Evolutionary conservation across 2,329 filamentous ascomycete species (phyloP), one percentile per base, ranked within the genome.

Genomic region (Colletotrichum sp.): DNA sequence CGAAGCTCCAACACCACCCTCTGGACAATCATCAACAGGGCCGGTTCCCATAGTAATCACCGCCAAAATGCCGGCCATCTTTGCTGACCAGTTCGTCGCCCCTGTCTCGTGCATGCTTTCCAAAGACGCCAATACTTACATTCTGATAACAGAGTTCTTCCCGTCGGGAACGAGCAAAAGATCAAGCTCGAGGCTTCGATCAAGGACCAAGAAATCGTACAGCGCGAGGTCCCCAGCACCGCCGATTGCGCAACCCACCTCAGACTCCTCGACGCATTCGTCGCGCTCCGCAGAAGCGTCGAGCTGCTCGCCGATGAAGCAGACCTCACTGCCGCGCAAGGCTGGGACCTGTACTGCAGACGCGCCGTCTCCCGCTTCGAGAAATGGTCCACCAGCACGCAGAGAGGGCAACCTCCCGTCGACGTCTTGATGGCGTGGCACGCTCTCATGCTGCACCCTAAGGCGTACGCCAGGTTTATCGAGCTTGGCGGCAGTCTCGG

Each of bases 241-340:
- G 75, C 76, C 15, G 78, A 81, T 24, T 92, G 90, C 79, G 88
- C 90, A 28, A 87, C 88, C 8, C 92, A 94, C 80, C 85, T 93
- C 15, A 91, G 92, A 80, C 84, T 93, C 2, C 85, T 94, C 1
- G 88, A 92, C 76, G 88, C 88, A 8, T 87, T 93, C 68, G 88
- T 89, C 52, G 86, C 88, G 49, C 82, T 93, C n/a, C 88, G 88
- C 79, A n/a, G 52, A 44, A 18, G 74, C 72, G 8, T 77, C 81
- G 64, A 73, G 28, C 8, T 81, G 78, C 30, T 63, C 57, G 6
- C 81, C 73, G 32, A 12, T 67, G 62, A 72, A 7, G 65, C 71
- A 4, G 21, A 55, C 24, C 71, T 70, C 15, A 30, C 49, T 6
- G 71, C 71, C 44, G 75, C 66, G 21, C 60, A 55, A 24, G 82